Evolutionary conservation across 345 rosid species (phyloP), one percentile per base, ranked within the genome.

Genomic region (Hypericum androsaemum): DNA sequence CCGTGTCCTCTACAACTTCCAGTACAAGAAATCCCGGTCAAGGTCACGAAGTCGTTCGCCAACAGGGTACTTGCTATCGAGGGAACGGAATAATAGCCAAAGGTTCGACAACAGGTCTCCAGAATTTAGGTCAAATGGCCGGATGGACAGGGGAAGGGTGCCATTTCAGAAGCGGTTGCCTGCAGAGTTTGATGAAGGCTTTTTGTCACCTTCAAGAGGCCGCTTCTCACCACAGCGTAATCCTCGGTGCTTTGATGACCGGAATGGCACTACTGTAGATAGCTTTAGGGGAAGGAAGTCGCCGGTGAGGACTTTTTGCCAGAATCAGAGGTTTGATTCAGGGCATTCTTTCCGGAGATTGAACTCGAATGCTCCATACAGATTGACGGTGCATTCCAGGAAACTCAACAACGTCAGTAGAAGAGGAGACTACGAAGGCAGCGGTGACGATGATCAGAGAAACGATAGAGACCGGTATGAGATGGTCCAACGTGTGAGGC

Each of bases 21-120:
- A 65, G 8, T 65, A 53, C 42, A 62, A 61, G 67, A 71, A 54
- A 10, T 63, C 76, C 38, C 59, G 45, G 39, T 73, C 79, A 5
- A 78, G 82, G 43, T 77, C 81, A 6, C 68, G 76, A 64, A 70
- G 79, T 41, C 76, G 66, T n/a, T 70, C 84, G 1, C 82, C 84
- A 8, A 38, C 42, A 28, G 47, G 43, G n/a, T 69, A 66, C 53
- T 43, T 62, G 22, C 10, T 38, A 54, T 57, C 28, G 37, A 65
- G 74, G 66, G 76, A 65, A 39, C 56, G 64, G 22, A 59, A 59
- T 59, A 71, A 59, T 46, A 71, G 57, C 48, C 53, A 72, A 7
- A 66, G 80, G 63, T 57, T 47, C 10, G 55, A 70, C 7, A 77
- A 70, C 49, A 71, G 76, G 68, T 74, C 78, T 41, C 80, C 79